Base-by-base conservation (phyloP, 805 yeast genomes). In the Saturnispora sekii region DNA sequence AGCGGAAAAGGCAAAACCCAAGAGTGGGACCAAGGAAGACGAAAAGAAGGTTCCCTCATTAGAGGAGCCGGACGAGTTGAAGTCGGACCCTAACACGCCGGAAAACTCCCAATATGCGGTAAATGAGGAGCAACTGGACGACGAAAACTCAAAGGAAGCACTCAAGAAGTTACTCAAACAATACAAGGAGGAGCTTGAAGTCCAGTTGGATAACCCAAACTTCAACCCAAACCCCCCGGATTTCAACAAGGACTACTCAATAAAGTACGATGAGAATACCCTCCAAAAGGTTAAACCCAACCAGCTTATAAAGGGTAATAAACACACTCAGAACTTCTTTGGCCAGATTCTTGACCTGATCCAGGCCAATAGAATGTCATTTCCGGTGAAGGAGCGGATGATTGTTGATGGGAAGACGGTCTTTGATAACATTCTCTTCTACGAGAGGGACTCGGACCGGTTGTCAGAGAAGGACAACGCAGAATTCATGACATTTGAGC, bases 371-470 rank as follows among this genome's bases (percentile, higher is more conserved):
- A 53, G 53, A 41, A 47, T 60, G 37, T 54, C 59, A 14, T 60
- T 49, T 40, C 66, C 66, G 4, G 48, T 62, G n/a, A 53, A 50
- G 18, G 61, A 59, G 47, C 53, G 66, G 51, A 47, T 52, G 48
- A 48, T 60, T 42, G 49, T 43, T 9, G 30, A 44, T 14, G 60
- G 60, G 31, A 56, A 56, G 35, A 53, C 59, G 2, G 42, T 50
- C 18, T 50, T 55, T 35, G 46, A 46, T 32, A 41, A 43, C n/a
- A 51, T 55, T 35, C 21, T 46, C 3, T 35, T 37, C 9, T 38
- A 41, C 17, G 48, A 48, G 15, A 38, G 41, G 9, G 35, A 44
- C 10, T 3, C 12, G 10, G 53, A 54, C 17, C 35, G 46, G 1
- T 21, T 47, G 10, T 42, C 50, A 4, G 53, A 51, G 36, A 29